Evolutionary conservation across 1,284 basidiomycete genomes (phyloP).

Genomic region (Ganoderma boninense): DNA sequence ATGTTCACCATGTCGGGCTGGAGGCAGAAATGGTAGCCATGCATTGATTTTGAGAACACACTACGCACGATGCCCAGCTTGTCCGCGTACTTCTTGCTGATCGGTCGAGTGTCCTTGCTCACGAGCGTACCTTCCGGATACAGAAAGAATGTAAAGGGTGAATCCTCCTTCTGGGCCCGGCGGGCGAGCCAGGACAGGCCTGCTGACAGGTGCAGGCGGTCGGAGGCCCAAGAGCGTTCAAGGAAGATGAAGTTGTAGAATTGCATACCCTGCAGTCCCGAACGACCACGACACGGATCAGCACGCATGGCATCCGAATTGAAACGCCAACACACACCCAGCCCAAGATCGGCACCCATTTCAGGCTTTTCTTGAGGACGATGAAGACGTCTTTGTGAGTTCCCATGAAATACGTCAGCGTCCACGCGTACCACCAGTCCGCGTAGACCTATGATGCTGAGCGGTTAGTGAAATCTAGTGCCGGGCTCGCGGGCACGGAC

Average conservation of each 20-base stretch:
- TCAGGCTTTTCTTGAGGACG: conserved; percentile 88
- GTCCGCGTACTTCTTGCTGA: conserved; percentile 86
- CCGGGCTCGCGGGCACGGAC: conserved; percentile 46
- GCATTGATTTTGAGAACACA: conserved; percentile 1
- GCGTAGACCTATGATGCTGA: conserved; percentile 73
- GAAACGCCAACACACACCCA: conserved; percentile 65
- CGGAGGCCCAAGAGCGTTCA: conserved; percentile 87
- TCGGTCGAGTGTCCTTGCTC: conserved; percentile 81
- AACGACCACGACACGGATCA: conserved; percentile 6
- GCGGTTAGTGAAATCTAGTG: not conserved
- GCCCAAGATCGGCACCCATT: conserved; percentile 88
- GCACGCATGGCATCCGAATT: not conserved
- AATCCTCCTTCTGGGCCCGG: conserved; percentile 67
- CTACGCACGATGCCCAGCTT: conserved; percentile 76
- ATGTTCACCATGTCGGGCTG: conserved; percentile 83
- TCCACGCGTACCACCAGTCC: conserved; percentile 96
- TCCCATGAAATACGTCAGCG: conserved; percentile 80
- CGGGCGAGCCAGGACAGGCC: conserved; percentile 66
- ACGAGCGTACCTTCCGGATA: conserved; percentile 96
- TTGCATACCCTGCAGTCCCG: conserved; percentile 79
- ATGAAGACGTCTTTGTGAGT: conserved; percentile 84
- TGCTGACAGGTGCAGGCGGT: conserved; percentile 69
- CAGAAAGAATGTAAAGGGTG: conserved; percentile 83
- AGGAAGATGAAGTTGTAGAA: conserved; percentile 93
- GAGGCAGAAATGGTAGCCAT: conserved; percentile 1